These are phyloP conservation scores for Biscutella auriculata DNA, from an alignment of 441 rosid species.

Conservation along the genomic window DNA sequence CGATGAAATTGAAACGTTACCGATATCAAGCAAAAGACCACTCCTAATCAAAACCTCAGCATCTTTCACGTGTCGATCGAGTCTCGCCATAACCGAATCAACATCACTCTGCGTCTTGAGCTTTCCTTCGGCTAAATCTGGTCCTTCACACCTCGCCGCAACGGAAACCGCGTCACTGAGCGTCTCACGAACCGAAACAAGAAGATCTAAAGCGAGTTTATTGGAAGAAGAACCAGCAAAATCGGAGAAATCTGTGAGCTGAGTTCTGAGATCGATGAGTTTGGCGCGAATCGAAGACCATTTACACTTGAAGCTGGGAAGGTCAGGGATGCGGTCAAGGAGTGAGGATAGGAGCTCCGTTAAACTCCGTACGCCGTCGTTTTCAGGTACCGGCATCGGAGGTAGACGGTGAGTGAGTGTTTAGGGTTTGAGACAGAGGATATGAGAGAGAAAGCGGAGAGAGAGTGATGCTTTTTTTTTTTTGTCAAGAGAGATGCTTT, in stretches of 20 bases:
- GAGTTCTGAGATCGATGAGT: slow-evolving; percentile 44
- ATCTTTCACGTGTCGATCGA: slow-evolving; percentile 63
- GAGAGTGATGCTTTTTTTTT: background rate
- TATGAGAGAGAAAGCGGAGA: background rate
- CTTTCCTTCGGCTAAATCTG: slow-evolving; percentile 53
- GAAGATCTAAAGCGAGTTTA: slow-evolving; percentile 47
- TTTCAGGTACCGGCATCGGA: slow-evolving; percentile 51
- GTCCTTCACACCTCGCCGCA: slow-evolving; percentile 36
- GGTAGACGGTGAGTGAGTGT: too few species aligned
- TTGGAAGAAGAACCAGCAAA: slow-evolving; percentile 32
- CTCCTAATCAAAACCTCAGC: slow-evolving; percentile 51
- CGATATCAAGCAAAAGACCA: slow-evolving; percentile 39
- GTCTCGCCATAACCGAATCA: slow-evolving; percentile 53
- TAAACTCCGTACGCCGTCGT: slow-evolving; percentile 27
- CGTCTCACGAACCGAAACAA: slow-evolving; percentile 35
- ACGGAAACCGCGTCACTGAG: slow-evolving; percentile 38
- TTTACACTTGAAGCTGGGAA: slow-evolving; percentile 51
- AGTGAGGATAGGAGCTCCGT: slow-evolving; percentile 29
- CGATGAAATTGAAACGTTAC: slow-evolving; percentile 21
- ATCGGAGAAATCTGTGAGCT: slow-evolving; percentile 54
- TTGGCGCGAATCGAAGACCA: slow-evolving; percentile 60
- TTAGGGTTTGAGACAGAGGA: too few species aligned
- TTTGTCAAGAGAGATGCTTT: too few species aligned
- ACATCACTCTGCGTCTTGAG: slow-evolving; percentile 81
- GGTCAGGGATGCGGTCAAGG: slow-evolving; percentile 28